Evolutionary conservation across 768 basidiomycete species (phyloP).

Genomic region (Dacryopinax primogenitus): DNA sequence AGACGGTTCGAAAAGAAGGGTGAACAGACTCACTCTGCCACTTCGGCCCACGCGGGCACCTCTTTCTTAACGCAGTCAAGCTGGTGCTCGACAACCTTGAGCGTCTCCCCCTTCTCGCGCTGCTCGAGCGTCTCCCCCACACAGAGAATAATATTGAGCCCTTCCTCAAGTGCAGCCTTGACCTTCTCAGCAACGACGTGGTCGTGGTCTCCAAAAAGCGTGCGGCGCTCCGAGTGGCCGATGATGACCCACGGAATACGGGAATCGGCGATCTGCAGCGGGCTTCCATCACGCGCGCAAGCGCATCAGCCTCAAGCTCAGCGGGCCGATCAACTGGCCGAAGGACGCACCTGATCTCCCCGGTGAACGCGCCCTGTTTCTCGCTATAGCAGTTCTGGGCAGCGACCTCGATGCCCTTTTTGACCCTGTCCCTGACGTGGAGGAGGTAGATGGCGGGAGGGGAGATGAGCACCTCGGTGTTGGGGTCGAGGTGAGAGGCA

Average conservation of each 20-base stretch:
- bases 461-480: conserved; percentile 88
- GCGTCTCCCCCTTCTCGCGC: conserved; percentile 68
- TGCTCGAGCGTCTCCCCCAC: conserved; percentile 87
- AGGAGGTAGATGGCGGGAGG: conserved; percentile 84
- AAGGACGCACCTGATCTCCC: conserved; percentile 70
- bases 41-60: conserved; percentile 70
- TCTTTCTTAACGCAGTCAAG: conserved; percentile 59
- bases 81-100: conserved; percentile 67
- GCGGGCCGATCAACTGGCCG: not conserved
- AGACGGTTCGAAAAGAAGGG: too few species aligned
- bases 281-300: conserved; percentile 32
- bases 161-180: conserved; percentile 59
- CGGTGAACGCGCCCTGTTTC: conserved; percentile 81
- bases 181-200: conserved; percentile 76
- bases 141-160: conserved; percentile 83
- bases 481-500: conserved; percentile 59
- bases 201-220: conserved; percentile 80
- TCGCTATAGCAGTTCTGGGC: conserved; percentile 89
- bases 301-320: not conserved
- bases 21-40: conserved; percentile 14
- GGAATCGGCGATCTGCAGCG: conserved; percentile 75
- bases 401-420: conserved; percentile 60
- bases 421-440: conserved; percentile 46
- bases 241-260: conserved; percentile 83
- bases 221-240: conserved; percentile 94